Conservation (phyloP, 1,284 basidiomycete genomes). For the Meripilus lineatus region DNA sequence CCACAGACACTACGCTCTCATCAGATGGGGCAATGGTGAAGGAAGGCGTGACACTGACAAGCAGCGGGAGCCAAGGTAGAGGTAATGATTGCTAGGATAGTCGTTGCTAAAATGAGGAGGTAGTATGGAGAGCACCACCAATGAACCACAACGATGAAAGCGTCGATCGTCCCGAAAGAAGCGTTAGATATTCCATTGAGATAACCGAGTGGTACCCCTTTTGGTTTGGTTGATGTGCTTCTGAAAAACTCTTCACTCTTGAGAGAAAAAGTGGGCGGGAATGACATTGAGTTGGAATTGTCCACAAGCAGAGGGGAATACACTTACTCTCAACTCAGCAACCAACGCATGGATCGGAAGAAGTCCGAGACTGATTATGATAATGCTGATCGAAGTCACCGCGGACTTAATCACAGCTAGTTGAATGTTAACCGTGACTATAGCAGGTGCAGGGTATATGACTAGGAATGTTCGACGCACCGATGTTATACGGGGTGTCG, state of each 20-base stretch:
- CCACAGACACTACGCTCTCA: constrained; percentile 3
- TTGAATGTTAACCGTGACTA: too few relatives aligned
- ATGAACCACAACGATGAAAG: not conserved
- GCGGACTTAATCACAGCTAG: constrained; percentile 3
- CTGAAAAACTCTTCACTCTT: not conserved
- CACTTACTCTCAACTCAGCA: too few relatives aligned
- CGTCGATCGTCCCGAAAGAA: constrained; percentile 3
- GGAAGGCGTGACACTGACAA: constrained; percentile 1
- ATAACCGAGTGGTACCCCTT: not conserved
- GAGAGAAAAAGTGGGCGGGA: too few relatives aligned
- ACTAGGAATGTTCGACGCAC: too few relatives aligned
- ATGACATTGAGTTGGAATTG: too few relatives aligned
- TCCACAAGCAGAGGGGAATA: too few relatives aligned
- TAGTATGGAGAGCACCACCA: constrained; percentile 4
- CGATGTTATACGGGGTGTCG: not conserved
- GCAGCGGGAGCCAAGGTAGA: constrained; percentile 7
- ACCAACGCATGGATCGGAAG: constrained; percentile 2
- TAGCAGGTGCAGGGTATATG: too few relatives aligned
- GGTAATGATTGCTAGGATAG: not conserved
- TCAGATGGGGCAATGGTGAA: not conserved
- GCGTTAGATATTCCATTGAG: constrained; percentile 3
- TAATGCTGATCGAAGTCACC: constrained; percentile 7
- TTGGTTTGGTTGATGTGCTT: not conserved
- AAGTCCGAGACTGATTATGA: constrained; percentile 5
- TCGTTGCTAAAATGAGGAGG: not conserved